These are phyloP conservation scores for Coprinopsis marcescibilis DNA, from an alignment of 768 basidiomycete genomes.

Conservation along the genomic window DNA sequence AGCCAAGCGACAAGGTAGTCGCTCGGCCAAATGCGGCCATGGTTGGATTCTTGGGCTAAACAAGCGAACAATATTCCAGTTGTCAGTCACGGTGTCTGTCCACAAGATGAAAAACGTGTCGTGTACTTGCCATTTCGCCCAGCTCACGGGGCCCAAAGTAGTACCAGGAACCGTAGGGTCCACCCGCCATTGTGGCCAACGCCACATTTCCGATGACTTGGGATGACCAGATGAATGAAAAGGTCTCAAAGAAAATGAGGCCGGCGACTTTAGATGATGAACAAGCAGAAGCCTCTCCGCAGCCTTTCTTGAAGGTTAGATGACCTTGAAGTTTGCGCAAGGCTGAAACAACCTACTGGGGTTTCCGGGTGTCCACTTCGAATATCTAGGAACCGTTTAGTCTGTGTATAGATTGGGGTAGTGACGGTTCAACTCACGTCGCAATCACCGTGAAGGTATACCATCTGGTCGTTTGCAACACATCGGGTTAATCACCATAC, in stretches of 20 bases:
- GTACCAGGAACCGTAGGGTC: constrained; percentile 75
- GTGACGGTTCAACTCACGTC: constrained; percentile 35
- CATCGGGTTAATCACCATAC: not conserved
- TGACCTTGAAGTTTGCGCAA: not conserved
- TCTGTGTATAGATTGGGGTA: not conserved
- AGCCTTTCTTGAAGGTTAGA: constrained; percentile 31
- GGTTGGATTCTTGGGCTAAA: constrained; percentile 65
- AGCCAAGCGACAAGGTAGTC: constrained; percentile 74
- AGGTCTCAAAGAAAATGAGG: constrained; percentile 69
- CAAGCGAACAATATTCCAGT: not conserved
- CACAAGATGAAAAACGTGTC: not conserved
- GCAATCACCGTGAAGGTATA: constrained; percentile 74
- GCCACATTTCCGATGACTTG: constrained; percentile 78
- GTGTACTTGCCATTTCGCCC: constrained; percentile 60
- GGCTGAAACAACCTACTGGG: constrained; percentile 40
- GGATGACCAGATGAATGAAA: constrained; percentile 83
- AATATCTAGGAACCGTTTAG: constrained; percentile 29
- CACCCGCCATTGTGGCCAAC: constrained; percentile 75
- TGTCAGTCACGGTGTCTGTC: not conserved
- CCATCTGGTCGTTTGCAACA: constrained; percentile 54
- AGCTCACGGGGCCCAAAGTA: constrained; percentile 73
- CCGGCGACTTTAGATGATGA: constrained; percentile 75
- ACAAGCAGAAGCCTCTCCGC: constrained; percentile 43
- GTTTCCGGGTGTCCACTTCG: constrained; percentile 75
- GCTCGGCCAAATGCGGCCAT: constrained; percentile 66